Base-by-base conservation (phyloP, 1,139 yeast species). In the Chernovozyma sophiae-reginae region DNA sequence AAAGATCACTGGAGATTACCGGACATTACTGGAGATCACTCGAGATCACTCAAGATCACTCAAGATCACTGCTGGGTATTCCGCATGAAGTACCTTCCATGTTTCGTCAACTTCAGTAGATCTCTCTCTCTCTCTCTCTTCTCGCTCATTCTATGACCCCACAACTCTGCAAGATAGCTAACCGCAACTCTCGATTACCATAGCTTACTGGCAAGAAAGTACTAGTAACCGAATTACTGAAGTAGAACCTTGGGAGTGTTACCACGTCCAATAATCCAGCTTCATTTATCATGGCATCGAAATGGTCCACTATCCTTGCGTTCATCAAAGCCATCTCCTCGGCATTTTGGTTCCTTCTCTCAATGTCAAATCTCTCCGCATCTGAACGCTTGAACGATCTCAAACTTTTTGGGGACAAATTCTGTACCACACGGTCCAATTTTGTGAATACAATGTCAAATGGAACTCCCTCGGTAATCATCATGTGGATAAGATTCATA, bases 361-460 rank as follows among this genome's bases (percentile, higher is more conserved):
- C 34, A 13, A 32, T 14, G 15, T 35, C 14, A 15, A 26, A 30
- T 2, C 20, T 22, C 16, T 32, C 32, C 15, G 36, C 25, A 22
- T 45, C 36, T 15, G 38, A 36, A 13, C 36, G 33, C 19, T 36
- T 38, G 11, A 26, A 19, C 4, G 34, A 26, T 14, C 26, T 13
- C 11, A 36, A 16, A 23, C 28, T 37, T 29, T 33, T 42, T 8
- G 49, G 45, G 12, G 30, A 17, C n/a, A 25, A 40, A 34, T 53
- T 59, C 13, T 50, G 44, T 13, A 68, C 51, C 10, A 80, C 51
- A 39, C 72, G 71, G 52, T 86, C 95, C 33, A 79, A 73, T 52
- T 87, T 87, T 18, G 95, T 87, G 53, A 86, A 76, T 0, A 87
- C 73, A 4, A 87, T 56, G 44, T 85, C 92, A 60, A 82, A 85